Conservation (phyloP, 768 basidiomycete species). For the Ephemerocybe angulata region DNA sequence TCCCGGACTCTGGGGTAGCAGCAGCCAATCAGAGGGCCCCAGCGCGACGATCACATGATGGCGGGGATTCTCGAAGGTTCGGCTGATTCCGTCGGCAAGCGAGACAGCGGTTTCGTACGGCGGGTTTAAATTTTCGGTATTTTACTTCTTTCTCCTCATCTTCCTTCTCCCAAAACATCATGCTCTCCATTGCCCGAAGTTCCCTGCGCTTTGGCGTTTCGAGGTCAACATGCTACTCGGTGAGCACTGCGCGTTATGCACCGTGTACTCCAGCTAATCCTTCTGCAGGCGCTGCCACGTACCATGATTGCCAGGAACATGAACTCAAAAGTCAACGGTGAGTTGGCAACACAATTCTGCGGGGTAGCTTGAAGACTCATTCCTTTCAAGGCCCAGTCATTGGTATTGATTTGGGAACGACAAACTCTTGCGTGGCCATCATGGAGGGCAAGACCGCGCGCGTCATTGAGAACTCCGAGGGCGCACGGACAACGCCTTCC, state of each 20-base stretch:
- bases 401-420: conserved; percentile 96
- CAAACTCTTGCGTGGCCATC: conserved; percentile 87
- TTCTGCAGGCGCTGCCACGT: conserved; percentile 57
- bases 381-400: conserved; percentile 68
- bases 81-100: conserved; percentile 12
- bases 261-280: conserved; percentile 3
- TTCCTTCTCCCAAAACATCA: conserved; percentile 50
- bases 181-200: conserved; percentile 65
- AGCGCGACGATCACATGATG: conserved; percentile 14
- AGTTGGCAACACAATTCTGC: conserved; percentile 23
- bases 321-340: conserved; percentile 92
- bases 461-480: conserved; percentile 97
- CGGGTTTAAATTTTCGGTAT: conserved; percentile 12
- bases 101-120: conserved; percentile 12
- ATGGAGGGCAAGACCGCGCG: conserved; percentile 96
- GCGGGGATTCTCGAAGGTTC: conserved; percentile 32
- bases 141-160: conserved; percentile 20
- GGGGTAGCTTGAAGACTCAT: neutral
- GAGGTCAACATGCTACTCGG: conserved; percentile 64
- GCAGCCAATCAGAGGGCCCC: conserved; percentile 7
- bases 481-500: conserved; percentile 96
- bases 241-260: conserved; percentile 24
- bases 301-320: conserved; percentile 84
- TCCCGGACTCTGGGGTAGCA: neutral
- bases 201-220: conserved; percentile 55